Evolutionary conservation across 2,329 filamentous ascomycete species (phyloP), one percentile per base, ranked within the genome.

Genomic region (Fusarium keratoplasticum): DNA sequence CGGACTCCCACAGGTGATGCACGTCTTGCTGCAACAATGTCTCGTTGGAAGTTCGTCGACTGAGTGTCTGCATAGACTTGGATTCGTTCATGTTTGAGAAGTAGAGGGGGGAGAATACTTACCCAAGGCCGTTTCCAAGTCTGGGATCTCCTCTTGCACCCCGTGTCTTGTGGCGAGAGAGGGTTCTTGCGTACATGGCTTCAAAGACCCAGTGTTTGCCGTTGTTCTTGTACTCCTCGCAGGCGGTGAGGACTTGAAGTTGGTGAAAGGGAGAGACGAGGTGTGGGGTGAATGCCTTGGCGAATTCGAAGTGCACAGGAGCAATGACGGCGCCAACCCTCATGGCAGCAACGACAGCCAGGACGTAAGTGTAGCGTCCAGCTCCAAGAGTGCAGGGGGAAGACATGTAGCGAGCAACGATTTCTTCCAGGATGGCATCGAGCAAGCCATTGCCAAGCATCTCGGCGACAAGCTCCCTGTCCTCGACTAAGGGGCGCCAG

Each of bases 221-320:
- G n/a, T 64, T 18, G 33, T 61, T 61, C 63, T 61, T 61, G 42
- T 66, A 66, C 42, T 66, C 63, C 9, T 61, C 22, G 25, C 59
- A 40, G 2, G 63, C 63, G 18, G 63, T 61, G 27, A 44, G 40
- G 13, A 61, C 31, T 40, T 66, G 63, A 6, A 66, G 20, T n/a
- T 66, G 63, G 33, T 66, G 55, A 16, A 66, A 66, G 14, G 55
- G 52, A 6, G 52, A 47, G 22, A 38, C 38, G 22, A 65, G 38
- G 38, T 42, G 29, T 4, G 14, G 47, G 3, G 35, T 59, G 31
- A 44, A 65, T 3, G 42, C n/a, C 8, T 42, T 40, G 29, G 31
- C 35, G 18, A 44, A 38, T 1, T 59, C 27, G n/a, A 58, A 42
- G 31, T 59, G 27, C 8, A 33, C 42, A 25, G 29, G n/a, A 10